Conservation (phyloP, 345 rosid species). For the Abelmoschus esculentus region DNA sequence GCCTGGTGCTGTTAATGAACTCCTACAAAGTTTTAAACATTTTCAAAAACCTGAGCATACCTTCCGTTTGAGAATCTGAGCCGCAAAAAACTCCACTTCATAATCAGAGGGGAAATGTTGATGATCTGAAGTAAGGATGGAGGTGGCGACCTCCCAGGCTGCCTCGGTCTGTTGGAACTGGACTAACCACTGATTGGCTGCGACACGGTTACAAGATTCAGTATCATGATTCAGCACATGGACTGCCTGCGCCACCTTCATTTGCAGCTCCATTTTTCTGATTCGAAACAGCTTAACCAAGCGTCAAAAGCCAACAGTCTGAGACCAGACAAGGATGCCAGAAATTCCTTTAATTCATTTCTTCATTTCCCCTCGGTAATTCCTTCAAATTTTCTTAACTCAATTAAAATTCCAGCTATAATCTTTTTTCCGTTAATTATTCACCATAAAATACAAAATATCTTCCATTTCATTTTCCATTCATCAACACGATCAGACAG, state of each 20-base stretch:
- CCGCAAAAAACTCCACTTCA: constrained; percentile 88
- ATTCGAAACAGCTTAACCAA: constrained; percentile 4
- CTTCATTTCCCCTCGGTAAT: neutral
- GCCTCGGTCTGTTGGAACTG: constrained; percentile 86
- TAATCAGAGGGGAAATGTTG: constrained; percentile 41
- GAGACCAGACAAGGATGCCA: neutral
- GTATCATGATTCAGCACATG: constrained; percentile 84
- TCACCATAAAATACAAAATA: no score
- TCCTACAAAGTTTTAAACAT: neutral
- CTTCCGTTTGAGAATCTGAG: constrained; percentile 95
- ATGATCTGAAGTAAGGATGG: constrained; percentile 75
- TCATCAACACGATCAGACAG: neutral
- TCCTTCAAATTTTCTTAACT: neutral
- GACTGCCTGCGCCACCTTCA: constrained; percentile 87
- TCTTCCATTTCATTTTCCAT: no score
- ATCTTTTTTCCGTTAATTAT: no score
- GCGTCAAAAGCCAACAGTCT: neutral
- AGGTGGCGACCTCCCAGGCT: constrained; percentile 89
- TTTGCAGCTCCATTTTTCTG: constrained; percentile 55
- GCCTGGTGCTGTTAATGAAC: neutral
- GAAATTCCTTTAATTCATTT: constrained; percentile 4
- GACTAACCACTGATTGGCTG: constrained; percentile 96
- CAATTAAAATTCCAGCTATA: neutral
- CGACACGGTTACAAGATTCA: constrained; percentile 84
- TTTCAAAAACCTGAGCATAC: constrained; percentile 21